Conservation (phyloP, 2,329 filamentous ascomycete genomes). For the Periglandula ipomoeae region DNA sequence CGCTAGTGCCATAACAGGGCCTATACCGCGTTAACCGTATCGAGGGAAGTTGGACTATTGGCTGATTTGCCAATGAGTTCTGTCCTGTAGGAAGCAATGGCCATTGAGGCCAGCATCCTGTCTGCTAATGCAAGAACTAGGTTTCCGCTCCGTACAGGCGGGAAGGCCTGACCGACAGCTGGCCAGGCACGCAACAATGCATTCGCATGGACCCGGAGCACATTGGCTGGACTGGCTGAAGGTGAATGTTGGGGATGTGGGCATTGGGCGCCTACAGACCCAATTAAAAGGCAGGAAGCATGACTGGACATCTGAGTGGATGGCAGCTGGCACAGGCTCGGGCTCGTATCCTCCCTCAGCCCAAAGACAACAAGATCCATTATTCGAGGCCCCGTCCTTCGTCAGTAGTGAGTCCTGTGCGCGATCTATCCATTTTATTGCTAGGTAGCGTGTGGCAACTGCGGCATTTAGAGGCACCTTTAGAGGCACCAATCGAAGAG, state of each 20-base stretch:
- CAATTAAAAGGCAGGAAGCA: constrained; percentile 18
- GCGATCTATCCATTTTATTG: no score
- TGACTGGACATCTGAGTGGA: neutral
- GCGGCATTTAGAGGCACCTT: no score
- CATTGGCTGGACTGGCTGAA: constrained; percentile 1
- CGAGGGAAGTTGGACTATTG: neutral
- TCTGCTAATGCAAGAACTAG: neutral
- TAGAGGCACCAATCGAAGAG: no score
- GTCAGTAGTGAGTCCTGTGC: no score
- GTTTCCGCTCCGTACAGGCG: neutral
- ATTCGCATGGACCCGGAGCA: neutral
- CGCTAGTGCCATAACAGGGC: no score
- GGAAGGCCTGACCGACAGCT: neutral
- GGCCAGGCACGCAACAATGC: constrained; percentile 1
- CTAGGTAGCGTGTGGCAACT: no score
- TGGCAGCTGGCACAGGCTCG: neutral
- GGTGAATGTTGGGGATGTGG: constrained; percentile 10
- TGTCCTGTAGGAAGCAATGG: no score
- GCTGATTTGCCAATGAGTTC: no score
- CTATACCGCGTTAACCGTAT: no score
- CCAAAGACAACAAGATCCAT: no score
- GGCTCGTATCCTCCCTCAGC: neutral
- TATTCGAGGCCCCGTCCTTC: no score
- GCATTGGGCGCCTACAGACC: constrained; percentile 24
- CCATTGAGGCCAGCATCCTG: neutral